Evolutionary conservation across 2,329 filamentous ascomycete species (phyloP).

Genomic region (Alternaria triticina): DNA sequence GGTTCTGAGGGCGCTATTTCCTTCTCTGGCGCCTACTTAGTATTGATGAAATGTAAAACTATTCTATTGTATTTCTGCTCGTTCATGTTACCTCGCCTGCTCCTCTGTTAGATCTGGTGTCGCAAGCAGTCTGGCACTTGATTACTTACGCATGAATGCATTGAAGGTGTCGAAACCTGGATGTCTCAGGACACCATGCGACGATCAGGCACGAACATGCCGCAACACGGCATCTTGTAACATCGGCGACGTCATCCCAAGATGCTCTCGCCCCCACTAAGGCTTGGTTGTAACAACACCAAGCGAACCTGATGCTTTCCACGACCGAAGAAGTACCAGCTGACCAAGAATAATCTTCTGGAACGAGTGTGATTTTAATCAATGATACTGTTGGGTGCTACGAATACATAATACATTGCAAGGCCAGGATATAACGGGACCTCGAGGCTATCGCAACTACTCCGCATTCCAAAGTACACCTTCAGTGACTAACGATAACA

Average conservation of each 20-base stretch:
- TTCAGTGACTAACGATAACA: too few relatives aligned
- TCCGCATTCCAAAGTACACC: too few relatives aligned
- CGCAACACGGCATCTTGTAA: conserved; percentile 18
- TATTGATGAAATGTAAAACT: conserved; percentile 43
- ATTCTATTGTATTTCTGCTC: conserved; percentile 14
- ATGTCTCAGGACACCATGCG: conserved; percentile 18
- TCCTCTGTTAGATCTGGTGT: too few relatives aligned
- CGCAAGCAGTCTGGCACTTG: not conserved
- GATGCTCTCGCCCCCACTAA: not conserved
- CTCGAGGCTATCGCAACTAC: too few relatives aligned
- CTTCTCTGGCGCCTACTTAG: conserved; percentile 25
- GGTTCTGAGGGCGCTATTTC: conserved; percentile 36
- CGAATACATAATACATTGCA: not conserved
- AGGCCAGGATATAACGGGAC: too few relatives aligned
- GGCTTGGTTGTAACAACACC: not conserved
- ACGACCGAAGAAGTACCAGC: not conserved
- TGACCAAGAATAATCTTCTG: not conserved
- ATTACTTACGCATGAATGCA: not conserved
- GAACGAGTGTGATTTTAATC: not conserved
- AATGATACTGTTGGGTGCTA: not conserved
- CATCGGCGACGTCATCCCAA: not conserved
- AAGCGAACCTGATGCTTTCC: not conserved
- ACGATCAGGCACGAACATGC: conserved; percentile 15
- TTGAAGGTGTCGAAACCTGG: conserved; percentile 11
- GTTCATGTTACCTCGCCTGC: not conserved